Conservation (phyloP, 495 filamentous ascomycete species). For the Xylaria cubensis region DNA sequence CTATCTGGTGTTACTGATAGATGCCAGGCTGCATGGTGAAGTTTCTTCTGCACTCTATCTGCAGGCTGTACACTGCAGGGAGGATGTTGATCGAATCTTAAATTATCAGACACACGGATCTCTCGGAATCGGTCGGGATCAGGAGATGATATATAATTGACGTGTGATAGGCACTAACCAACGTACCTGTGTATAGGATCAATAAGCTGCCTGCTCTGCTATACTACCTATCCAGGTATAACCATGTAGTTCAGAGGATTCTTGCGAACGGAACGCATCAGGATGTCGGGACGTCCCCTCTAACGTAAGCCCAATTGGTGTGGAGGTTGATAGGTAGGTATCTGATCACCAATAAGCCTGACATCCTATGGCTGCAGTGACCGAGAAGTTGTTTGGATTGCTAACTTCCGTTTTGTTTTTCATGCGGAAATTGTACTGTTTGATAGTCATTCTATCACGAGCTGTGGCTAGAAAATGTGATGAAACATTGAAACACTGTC, state of each 20-base stretch:
- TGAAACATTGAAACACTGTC: neutral
- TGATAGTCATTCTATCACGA: neutral
- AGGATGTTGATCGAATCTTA: constrained; percentile 4
- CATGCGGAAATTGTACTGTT: neutral
- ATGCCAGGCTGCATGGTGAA: constrained; percentile 7
- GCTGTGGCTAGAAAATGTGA: constrained; percentile 1
- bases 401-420: neutral
- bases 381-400: neutral
- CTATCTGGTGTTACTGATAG: neutral
- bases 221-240: neutral
- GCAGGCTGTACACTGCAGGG: constrained; percentile 10
- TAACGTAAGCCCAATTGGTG: neutral
- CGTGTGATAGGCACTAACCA: neutral
- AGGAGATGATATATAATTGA: neutral
- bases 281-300: neutral
- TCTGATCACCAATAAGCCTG: neutral
- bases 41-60: neutral
- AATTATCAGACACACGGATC: neutral
- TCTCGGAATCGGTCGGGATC: neutral
- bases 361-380: neutral
- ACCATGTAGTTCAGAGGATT: neutral
- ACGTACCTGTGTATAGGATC: neutral
- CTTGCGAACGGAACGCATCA: neutral
- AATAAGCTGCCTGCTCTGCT: neutral
- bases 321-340: neutral